Conservation (phyloP, 2,329 filamentous ascomycete genomes). For the Nannizziopsis barbatae region DNA sequence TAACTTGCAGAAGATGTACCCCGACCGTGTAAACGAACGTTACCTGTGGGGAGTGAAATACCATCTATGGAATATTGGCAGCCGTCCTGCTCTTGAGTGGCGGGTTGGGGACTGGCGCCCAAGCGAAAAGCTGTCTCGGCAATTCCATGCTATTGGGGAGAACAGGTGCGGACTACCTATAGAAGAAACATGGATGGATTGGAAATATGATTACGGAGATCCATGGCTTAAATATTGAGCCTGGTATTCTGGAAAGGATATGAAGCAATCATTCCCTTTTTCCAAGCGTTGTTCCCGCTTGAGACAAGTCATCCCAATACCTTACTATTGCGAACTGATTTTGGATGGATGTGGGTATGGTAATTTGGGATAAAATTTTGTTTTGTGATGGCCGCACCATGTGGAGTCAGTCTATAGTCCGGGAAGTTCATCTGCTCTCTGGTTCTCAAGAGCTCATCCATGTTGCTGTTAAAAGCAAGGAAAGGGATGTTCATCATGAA, state of each 20-base stretch:
- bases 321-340: too few relatives aligned
- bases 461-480: background rate
- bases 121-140: constrained; percentile 4
- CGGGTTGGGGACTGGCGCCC: constrained; percentile 5
- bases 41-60: constrained; percentile 7
- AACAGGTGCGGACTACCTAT: background rate
- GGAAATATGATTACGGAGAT: background rate
- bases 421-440: too few relatives aligned
- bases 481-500: constrained; percentile 4
- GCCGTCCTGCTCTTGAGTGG: constrained; percentile 6
- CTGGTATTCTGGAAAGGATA: too few relatives aligned
- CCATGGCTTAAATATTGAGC: background rate
- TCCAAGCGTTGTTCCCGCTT: too few relatives aligned
- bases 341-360: too few relatives aligned
- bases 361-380: too few relatives aligned
- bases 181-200: background rate
- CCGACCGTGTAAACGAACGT: background rate
- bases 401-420: too few relatives aligned
- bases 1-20: too few relatives aligned
- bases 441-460: too few relatives aligned
- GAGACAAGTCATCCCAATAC: too few relatives aligned
- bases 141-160: background rate
- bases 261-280: too few relatives aligned
- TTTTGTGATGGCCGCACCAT: too few relatives aligned
- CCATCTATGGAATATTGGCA: background rate